Evolutionary conservation across 2,329 filamentous ascomycete genomes (phyloP), one percentile per base, ranked within the genome.

Genomic region (Fusarium dlaminii): DNA sequence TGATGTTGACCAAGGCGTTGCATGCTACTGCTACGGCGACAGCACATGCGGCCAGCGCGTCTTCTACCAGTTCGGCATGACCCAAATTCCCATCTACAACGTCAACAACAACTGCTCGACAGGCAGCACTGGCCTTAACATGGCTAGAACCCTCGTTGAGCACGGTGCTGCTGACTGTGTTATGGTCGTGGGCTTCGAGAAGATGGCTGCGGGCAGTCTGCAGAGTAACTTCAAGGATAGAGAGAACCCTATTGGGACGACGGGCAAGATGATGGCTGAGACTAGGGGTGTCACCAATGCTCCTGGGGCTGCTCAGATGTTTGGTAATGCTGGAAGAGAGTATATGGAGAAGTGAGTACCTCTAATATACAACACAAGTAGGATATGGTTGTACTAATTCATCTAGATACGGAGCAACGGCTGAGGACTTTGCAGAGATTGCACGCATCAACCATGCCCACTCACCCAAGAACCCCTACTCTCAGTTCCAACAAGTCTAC

Each of bases 81-180:
- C 95, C 48, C 89, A 93, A 80, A 98, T 98, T 78, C 96, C 96
- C 79, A 94, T 98, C 81, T 95, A 97, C 88, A 98, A 98, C 80
- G 94, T 98, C 80, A 98, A 98, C 89, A 98, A 98, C 88, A 98
- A 98, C 87, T 98, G 96, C 88, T 94, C 94, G 8, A 98, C 96
- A 1, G 96, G 96, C n/a, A 95, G 92, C 9, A 98, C 96, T 0
- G 96, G 96, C 14, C 86, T 98, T 66, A 91, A 92, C 80, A 92
- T 98, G 89, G 96, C 89, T 5, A 88, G 95, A 39, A 94, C 92
- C 60, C 88, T 97, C 81, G 91, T 98, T 77, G 88, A 90, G 12
- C 89, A 93, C 77, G 95, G 95, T 39, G 93, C 90, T 20, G 93
- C 94, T 3, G 94, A 98, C 83, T 97, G 94, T 81, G 91, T 98